Evolutionary conservation across 1,139 yeast species (phyloP), one percentile per base, ranked within the genome.

Genomic region (Blastobotrys proliferans): DNA sequence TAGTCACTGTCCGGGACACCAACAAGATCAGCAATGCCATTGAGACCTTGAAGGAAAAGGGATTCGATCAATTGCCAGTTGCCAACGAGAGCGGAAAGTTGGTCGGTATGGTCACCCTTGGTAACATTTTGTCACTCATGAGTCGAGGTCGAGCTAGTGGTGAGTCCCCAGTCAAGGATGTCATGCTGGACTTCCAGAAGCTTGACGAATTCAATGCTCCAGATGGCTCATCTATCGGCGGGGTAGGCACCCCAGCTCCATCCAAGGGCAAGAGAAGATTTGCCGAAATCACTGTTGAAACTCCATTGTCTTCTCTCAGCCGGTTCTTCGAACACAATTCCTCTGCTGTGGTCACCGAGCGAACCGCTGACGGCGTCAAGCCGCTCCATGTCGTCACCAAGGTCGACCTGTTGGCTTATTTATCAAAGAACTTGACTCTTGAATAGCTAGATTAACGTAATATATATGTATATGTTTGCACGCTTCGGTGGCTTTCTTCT

Each of bases 361-460:
- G 54, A 30, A 52, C 57, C 13, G 60, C 53, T 25, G 57, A 58
- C 16, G 53, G 52, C 17, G 73, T 77, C 60, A 81, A 76, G 61
- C 94, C 95, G 40, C 75, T 83, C 39, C 94, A 86, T 63, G 82
- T 86, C 48, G 95, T 85, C 48, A 85, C 95, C 52, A 86, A 86
- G 72, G 94, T 86, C 57, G 95, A 86, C 64, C 72, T 86, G 63
- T 72, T 86, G 57, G 77, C 85, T 36, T 85, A 74, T 66, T 73
- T 79, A 60, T 72, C 80, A 25, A 62, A 58, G 50, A 53, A 54
- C 30, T 13, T 22, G 19, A 16, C 38, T 13, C 27, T 40, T n/a
- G 38, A 40, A 2, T 40, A 40, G 28, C 16, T 19, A n/a, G 13
- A 20, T 31, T 38, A 28, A 22, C 20, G 16, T 33, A 19, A 19